Conservation (phyloP, 2,329 filamentous ascomycete species). For the Pleoardoris graminearum region DNA sequence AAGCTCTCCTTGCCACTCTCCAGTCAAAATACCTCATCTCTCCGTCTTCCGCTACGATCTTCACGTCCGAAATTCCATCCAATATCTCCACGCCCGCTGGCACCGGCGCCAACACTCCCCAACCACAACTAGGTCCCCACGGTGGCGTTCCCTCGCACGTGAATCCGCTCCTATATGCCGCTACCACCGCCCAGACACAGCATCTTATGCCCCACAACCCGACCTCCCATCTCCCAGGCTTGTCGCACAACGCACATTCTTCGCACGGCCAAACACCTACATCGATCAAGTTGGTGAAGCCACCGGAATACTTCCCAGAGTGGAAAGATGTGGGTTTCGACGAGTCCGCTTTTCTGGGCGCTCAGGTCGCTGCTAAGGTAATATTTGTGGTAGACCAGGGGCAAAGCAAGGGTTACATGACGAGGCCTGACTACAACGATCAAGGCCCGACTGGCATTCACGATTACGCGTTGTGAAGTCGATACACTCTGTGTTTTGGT, state of each 20-base stretch:
- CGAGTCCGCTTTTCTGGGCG: slow-evolving; percentile 83
- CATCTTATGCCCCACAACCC: slow-evolving; percentile 50
- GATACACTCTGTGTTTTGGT: slow-evolving; percentile 20
- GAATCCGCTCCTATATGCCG: slow-evolving; percentile 89
- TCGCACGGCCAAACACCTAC: slow-evolving; percentile 77
- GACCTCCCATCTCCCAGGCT: slow-evolving; percentile 33
- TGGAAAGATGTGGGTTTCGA: slow-evolving; percentile 80
- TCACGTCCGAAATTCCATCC: slow-evolving; percentile 93
- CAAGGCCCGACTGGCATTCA: slow-evolving; percentile 67
- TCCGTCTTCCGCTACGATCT: slow-evolving; percentile 90
- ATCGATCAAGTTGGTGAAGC: slow-evolving; percentile 74
- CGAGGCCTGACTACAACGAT: slow-evolving; percentile 69
- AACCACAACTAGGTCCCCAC: slow-evolving; percentile 56
- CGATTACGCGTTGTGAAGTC: slow-evolving; percentile 49
- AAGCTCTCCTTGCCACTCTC: slow-evolving; percentile 81
- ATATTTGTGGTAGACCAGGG: slow-evolving; percentile 71
- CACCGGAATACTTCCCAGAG: slow-evolving; percentile 85
- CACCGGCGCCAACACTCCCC: slow-evolving; percentile 89
- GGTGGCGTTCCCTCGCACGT: slow-evolving; percentile 62
- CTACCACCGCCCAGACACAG: slow-evolving; percentile 71
- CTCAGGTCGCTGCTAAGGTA: slow-evolving; percentile 80
- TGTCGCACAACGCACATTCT: slow-evolving; percentile 59
- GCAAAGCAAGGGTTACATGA: slow-evolving; percentile 69
- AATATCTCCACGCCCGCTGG: slow-evolving; percentile 89
- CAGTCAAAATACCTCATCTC: slow-evolving; percentile 85